Percentiles rank a stretch among this genome's conserved stretches.
These are phyloP conservation scores for Lactarius vividus DNA, from an alignment of 768 basidiomycete species.

Conservation along the genomic window DNA sequence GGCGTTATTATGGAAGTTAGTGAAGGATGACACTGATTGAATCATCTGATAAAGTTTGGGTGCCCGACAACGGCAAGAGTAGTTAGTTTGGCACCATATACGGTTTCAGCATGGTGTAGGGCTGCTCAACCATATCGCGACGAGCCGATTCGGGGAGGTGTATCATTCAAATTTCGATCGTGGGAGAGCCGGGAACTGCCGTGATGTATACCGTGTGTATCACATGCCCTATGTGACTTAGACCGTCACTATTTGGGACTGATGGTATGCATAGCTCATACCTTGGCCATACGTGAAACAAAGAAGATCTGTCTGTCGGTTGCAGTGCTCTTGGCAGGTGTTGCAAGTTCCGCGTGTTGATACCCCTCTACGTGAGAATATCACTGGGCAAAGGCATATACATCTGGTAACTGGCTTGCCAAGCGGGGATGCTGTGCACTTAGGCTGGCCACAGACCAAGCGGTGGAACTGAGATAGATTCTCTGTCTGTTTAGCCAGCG, in stretches of 20 bases:
- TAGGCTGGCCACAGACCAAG: background rate
- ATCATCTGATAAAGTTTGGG: background rate
- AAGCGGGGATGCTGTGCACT: background rate
- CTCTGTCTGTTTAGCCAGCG: background rate
- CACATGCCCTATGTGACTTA: background rate
- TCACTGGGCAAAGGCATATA: background rate
- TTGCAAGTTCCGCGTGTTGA: background rate
- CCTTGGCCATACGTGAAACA: background rate
- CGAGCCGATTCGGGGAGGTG: background rate
- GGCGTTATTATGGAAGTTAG: no score
- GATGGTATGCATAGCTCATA: background rate
- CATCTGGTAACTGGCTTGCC: background rate
- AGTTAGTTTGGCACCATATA: background rate
- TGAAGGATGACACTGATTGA: background rate
- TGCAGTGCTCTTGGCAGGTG: background rate
- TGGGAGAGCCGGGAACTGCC: background rate
- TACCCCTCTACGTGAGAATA: background rate
- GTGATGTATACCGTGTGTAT: background rate
- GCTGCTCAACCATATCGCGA: background rate
- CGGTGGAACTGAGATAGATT: background rate
- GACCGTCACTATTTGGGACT: background rate
- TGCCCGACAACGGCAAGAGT: background rate
- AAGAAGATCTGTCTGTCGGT: background rate
- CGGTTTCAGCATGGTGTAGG: background rate
- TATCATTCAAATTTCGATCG: background rate